Conservation (phyloP, 768 basidiomycete species). For the Asterophora lycoperdoides region DNA sequence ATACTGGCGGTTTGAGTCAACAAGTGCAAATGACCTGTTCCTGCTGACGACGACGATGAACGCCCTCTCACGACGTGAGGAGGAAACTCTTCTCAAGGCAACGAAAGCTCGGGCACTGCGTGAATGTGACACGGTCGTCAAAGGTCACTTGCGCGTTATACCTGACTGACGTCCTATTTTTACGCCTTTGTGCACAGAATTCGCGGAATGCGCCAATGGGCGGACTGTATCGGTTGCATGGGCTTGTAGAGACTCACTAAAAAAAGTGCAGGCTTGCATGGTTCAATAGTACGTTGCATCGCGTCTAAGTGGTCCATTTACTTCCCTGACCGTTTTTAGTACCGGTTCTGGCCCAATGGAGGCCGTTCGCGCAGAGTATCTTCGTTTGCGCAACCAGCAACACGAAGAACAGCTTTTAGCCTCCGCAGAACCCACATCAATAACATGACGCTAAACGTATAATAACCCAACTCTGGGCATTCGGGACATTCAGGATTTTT, state of each 20-base stretch:
- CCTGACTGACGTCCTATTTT: not conserved
- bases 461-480: no score
- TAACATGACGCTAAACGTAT: not conserved
- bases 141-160: constrained; percentile 41
- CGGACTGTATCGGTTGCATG: constrained; percentile 82
- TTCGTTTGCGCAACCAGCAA: constrained; percentile 55
- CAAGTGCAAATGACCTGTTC: not conserved
- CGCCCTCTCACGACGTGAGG: constrained; percentile 81
- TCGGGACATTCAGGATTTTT: no score
- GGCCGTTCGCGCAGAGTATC: constrained; percentile 63
- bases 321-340: constrained; percentile 31
- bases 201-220: constrained; percentile 79
- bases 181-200: constrained; percentile 44
- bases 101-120: constrained; percentile 76
- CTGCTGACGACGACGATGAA: constrained; percentile 47
- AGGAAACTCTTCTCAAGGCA: constrained; percentile 78
- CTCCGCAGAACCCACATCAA: not conserved
- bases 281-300: constrained; percentile 61
- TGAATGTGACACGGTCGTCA: constrained; percentile 73
- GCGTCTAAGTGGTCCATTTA: not conserved
- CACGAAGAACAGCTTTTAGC: constrained; percentile 16
- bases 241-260: constrained; percentile 71
- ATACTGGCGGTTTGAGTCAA: not conserved
- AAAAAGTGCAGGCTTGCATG: constrained; percentile 74
- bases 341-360: constrained; percentile 76